Base-by-base conservation (phyloP, 1,139 yeast species). In the Hansenula lynferdii region DNA sequence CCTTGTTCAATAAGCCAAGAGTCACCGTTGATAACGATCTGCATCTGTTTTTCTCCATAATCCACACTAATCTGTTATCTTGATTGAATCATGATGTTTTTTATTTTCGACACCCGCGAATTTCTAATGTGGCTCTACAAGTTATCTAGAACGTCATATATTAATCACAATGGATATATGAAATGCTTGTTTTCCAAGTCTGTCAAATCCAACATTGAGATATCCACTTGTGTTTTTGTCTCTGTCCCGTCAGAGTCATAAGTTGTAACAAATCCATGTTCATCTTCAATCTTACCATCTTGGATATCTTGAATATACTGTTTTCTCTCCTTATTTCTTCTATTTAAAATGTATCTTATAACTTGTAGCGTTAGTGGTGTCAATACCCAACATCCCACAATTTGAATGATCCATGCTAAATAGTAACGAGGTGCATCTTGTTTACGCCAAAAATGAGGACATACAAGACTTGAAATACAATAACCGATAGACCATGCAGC, bases 121-220 rank as follows among this genome's bases (percentile, higher is more conserved):
- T n/a, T n/a, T n/a, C n/a, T n/a, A n/a, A n/a, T n/a, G n/a, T n/a
- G n/a, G n/a, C n/a, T n/a, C n/a, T n/a, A n/a, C n/a, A n/a, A n/a
- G n/a, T n/a, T n/a, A n/a, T n/a, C n/a, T n/a, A n/a, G n/a, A n/a
- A n/a, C n/a, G n/a, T n/a, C n/a, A n/a, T n/a, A n/a, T n/a, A n/a
- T n/a, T n/a, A n/a, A n/a, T n/a, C n/a, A 64, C 28, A 62, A 45
- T 10, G 71, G 71, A 48, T 71, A 70, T 15, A 70, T 62, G 34
- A 67, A 69, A 17, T 61, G 54, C 43, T 64, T 59, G 48, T 70
- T 70, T 47, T 70, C 70, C 31, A 65, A 52, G 44, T 71, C 76
- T 10, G 76, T 70, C 28, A 70, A 51, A 49, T 69, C 76, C 37
- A 70, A 51, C 38, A 62, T 56, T 1, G 74, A 69, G 12, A 62